phyloP scores from a whole-genome alignment of 495 filamentous ascomycete species.

The Lepidopterella palustris region DNA sequence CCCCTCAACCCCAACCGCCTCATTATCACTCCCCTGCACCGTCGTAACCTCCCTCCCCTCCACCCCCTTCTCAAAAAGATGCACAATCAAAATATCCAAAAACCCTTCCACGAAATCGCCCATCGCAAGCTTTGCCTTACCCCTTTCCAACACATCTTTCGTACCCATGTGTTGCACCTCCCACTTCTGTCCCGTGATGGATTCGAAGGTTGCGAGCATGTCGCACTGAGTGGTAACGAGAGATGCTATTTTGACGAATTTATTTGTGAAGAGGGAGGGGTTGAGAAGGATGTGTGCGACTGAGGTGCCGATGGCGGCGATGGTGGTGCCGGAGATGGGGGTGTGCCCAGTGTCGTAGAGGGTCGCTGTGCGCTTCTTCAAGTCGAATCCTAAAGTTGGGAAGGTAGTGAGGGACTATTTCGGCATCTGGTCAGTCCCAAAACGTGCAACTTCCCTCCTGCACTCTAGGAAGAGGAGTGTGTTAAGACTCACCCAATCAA shows the following conservation, averaged over 20 bases:
- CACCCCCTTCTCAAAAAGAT: background rate
- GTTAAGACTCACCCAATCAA: background rate
- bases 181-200: background rate
- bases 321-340: background rate
- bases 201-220: background rate
- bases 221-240: background rate
- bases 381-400: background rate
- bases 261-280: background rate
- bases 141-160: background rate
- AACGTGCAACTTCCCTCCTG: background rate
- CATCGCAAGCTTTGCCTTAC: background rate
- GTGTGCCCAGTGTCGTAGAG: background rate
- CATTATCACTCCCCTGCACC: background rate
- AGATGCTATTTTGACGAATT: background rate
- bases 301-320: background rate
- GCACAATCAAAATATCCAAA: background rate
- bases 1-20: background rate
- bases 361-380: background rate
- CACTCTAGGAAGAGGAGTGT: background rate
- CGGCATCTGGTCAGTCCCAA: background rate
- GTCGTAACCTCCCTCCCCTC: background rate
- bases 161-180: background rate
- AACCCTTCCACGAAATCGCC: background rate
- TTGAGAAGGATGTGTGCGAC: background rate
- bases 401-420: background rate